Percentiles rank a stretch among this genome's conserved stretches.
Conservation (phyloP, 176 grass and related monocot species). For the Phoenix roebelenii region DNA sequence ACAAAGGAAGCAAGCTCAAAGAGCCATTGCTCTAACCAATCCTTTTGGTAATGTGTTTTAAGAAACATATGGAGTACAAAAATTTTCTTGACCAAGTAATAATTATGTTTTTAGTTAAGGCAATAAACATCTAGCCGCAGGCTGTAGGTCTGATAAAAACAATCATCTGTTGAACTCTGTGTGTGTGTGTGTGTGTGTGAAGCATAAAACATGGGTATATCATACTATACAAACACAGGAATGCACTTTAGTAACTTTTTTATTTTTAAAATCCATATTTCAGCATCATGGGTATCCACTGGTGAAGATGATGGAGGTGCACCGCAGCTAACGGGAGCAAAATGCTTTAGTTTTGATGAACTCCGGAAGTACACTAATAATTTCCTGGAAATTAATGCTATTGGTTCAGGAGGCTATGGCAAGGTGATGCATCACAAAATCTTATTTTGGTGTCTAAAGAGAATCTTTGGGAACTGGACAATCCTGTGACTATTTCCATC, state of each 20-base stretch:
- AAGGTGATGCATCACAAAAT: constrained; percentile 29
- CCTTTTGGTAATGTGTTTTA: constrained; percentile 53
- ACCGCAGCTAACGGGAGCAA: constrained; percentile 52
- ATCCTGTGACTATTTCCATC: not conserved
- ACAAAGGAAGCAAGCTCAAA: constrained; percentile 46
- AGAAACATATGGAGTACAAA: too few relatives aligned
- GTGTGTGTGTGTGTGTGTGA: too few relatives aligned
- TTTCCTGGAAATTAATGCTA: constrained; percentile 56
- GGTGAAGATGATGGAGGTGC: constrained; percentile 52
- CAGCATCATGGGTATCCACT: constrained; percentile 62
- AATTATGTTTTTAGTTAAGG: too few relatives aligned
- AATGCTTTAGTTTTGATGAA: constrained; percentile 58
- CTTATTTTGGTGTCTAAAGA: not conserved
- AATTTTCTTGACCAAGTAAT: too few relatives aligned
- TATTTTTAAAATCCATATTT: constrained; percentile 14
- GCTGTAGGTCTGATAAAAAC: too few relatives aligned
- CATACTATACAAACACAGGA: not conserved
- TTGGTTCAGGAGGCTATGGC: constrained; percentile 82
- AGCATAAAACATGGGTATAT: too few relatives aligned
- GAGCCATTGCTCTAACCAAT: constrained; percentile 23
- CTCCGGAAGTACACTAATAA: constrained; percentile 64
- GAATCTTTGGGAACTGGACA: not conserved
- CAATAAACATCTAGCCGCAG: too few relatives aligned
- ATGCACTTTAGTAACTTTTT: not conserved
- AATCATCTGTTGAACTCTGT: too few relatives aligned